Evolutionary conservation across 495 filamentous ascomycete species (phyloP).

Genomic region (Xylaria intraflava): DNA sequence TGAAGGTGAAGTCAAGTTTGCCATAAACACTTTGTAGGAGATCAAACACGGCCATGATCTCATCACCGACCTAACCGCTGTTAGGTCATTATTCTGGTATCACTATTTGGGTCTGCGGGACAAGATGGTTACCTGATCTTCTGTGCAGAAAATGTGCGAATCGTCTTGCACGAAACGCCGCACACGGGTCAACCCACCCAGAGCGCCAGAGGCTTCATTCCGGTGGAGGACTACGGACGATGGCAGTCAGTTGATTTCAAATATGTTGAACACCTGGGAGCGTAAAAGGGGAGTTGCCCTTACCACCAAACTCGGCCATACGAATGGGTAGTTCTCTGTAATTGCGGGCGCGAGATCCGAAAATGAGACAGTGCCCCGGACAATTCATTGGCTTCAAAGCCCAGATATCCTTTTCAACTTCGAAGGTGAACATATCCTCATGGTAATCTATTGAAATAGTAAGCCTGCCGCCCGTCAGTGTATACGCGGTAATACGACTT

Average conservation of each 20-base stretch:
- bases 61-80: conserved; percentile 56
- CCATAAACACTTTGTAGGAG: conserved; percentile 81
- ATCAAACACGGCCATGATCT: conserved; percentile 83
- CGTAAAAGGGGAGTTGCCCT: background rate
- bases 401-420: conserved; percentile 82
- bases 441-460: conserved; percentile 58
- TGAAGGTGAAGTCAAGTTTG: conserved; percentile 90
- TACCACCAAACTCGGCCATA: conserved; percentile 83
- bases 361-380: conserved; percentile 77
- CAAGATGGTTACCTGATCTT: conserved; percentile 39
- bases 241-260: background rate
- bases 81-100: background rate
- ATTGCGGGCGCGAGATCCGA: conserved; percentile 68
- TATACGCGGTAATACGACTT: background rate
- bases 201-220: conserved; percentile 88
- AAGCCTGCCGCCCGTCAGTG: background rate
- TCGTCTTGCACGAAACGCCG: conserved; percentile 94
- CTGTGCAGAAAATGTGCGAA: conserved; percentile 83
- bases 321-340: conserved; percentile 85
- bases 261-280: background rate
- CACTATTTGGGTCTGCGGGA: background rate
- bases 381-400: conserved; percentile 98
- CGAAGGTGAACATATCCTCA: conserved; percentile 93
- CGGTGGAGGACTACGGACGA: conserved; percentile 59
- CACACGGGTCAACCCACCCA: conserved; percentile 85